Evolutionary conservation across 1,284 basidiomycete genomes (phyloP).

Genomic region (Cutaneotrichosporon sp.): DNA sequence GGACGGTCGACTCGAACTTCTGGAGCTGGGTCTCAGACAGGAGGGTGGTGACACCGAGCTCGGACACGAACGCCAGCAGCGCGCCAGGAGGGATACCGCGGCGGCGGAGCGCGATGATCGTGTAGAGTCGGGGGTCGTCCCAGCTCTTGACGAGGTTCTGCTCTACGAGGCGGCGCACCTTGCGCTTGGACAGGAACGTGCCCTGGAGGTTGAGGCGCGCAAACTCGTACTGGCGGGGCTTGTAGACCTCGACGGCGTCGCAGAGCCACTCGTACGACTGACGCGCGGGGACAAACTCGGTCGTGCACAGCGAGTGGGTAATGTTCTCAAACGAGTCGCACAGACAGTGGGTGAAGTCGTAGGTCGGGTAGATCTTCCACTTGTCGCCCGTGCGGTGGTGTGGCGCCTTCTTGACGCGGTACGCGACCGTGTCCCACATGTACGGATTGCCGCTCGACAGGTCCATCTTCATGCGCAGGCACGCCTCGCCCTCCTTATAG

Average conservation of each 20-base stretch:
- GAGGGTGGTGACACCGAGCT: slow-evolving; percentile 87
- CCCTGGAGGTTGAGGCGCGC: slow-evolving; percentile 92
- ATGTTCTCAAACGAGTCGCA: slow-evolving; percentile 99
- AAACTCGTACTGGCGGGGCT: slow-evolving; percentile 97
- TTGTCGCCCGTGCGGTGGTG: slow-evolving; percentile 92
- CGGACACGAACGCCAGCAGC: slow-evolving; percentile 88
- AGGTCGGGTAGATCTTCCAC: slow-evolving; percentile 85
- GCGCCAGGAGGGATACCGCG: slow-evolving; percentile 96
- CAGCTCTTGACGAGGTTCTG: slow-evolving; percentile 84
- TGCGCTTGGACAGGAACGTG: slow-evolving; percentile 96
- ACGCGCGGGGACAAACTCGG: slow-evolving; percentile 94
- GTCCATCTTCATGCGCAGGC: slow-evolving; percentile 97
- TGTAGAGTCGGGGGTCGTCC: slow-evolving; percentile 99
- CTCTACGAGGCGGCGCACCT: slow-evolving; percentile 86
- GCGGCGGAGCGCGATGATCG: slow-evolving; percentile 89
- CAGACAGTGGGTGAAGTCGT: slow-evolving; percentile 98
- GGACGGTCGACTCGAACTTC: slow-evolving; percentile 87
- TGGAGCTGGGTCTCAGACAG: slow-evolving; percentile 80
- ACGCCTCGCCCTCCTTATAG: slow-evolving; percentile 87
- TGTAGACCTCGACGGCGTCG: slow-evolving; percentile 94
- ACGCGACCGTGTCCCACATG: slow-evolving; percentile 99
- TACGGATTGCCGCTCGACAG: slow-evolving; percentile 91
- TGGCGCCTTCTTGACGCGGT: slow-evolving; percentile 84
- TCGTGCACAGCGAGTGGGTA: slow-evolving; percentile 96
- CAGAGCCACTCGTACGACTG: slow-evolving; percentile 99